Percentiles rank a stretch among this genome's conserved stretches.
These are phyloP conservation scores for Ensete ventricosum DNA, from an alignment of 176 grass and related monocot species.

Conservation along the genomic window DNA sequence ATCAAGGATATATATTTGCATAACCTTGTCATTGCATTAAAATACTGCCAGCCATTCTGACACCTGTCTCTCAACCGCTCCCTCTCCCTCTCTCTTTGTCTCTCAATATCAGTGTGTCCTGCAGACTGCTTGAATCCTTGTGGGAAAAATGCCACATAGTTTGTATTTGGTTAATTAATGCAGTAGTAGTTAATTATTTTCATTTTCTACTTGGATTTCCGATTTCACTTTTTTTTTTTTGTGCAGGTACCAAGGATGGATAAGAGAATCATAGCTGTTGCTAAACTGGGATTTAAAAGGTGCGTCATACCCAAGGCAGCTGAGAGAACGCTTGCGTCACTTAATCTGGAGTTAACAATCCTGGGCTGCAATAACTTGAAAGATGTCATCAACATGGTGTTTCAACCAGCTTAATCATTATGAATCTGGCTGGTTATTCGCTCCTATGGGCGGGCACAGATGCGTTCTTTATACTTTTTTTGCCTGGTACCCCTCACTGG, in stretches of 20 bases:
- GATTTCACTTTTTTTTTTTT: slow-evolving; percentile 10
- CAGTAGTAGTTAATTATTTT: neutral
- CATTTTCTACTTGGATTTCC: neutral
- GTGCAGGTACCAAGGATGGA: slow-evolving; percentile 90
- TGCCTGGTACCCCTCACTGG: too few species aligned
- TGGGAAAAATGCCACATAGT: neutral
- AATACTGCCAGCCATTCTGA: too few species aligned
- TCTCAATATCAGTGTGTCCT: neutral
- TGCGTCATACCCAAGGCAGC: slow-evolving; percentile 63
- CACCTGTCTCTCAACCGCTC: too few species aligned
- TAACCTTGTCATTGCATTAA: too few species aligned
- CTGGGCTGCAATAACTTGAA: slow-evolving; percentile 77
- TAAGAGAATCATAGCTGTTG: slow-evolving; percentile 56
- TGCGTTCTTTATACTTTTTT: too few species aligned
- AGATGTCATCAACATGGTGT: slow-evolving; percentile 60
- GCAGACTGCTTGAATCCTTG: neutral
- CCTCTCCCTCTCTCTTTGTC: neutral
- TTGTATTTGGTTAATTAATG: neutral
- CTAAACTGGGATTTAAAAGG: slow-evolving; percentile 72
- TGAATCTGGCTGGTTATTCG: neutral
- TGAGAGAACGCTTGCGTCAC: slow-evolving; percentile 37
- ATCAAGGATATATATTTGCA: too few species aligned
- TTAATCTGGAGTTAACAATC: slow-evolving; percentile 45
- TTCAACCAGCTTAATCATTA: slow-evolving; percentile 10
- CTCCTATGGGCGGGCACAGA: too few species aligned